Base-by-base conservation (phyloP, 2,329 filamentous ascomycete species). In the Fusarium sp. region DNA sequence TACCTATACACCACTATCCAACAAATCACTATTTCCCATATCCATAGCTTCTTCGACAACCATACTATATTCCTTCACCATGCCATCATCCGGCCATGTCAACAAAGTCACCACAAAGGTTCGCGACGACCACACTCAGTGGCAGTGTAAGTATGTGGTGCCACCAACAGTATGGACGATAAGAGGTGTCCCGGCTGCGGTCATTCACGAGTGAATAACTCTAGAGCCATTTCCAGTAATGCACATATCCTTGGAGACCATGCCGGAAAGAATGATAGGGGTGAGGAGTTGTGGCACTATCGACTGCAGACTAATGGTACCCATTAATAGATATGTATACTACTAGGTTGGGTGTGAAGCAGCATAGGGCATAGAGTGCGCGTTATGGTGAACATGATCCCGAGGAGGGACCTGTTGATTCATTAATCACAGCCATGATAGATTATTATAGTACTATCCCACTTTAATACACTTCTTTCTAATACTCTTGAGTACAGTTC, bases 161-260 rank as follows among this genome's bases (percentile, higher is more conserved):
- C n/a, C n/a, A n/a, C n/a, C n/a, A n/a, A n/a, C n/a, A n/a, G n/a
- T n/a, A n/a, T n/a, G n/a, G n/a, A 20, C 4, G 3, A 20, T 20
- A 2, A n/a, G 3, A n/a, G 1, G 5, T 28, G 40, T 5, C 2
- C 4, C 3, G 1, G 1, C 4, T 44, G 40, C 40, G 5, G 9
- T 2, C 2, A 7, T n/a, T n/a, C 8, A 8, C 40, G 40, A 28
- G 9, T 28, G 15, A 3, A 2, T 4, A 7, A 42, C 2, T n/a
- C 40, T 9, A 4, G 3, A 5, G 40, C 40, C 7, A 7, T 42
- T 2, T n/a, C 8, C 0, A 1, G 7, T 28, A 4, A 3, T 6
- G 10, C 6, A 9, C 2, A n/a, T 12, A 3, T 6, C 6, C 16
- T 44, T 30, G 41, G 26, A 10, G 6, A 8, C 3, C 28, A 30